Percentiles rank a stretch among this genome's conserved stretches.
Evolutionary conservation across 2,329 filamentous ascomycete species (phyloP).

Genomic region (Aspergillus sojae): DNA sequence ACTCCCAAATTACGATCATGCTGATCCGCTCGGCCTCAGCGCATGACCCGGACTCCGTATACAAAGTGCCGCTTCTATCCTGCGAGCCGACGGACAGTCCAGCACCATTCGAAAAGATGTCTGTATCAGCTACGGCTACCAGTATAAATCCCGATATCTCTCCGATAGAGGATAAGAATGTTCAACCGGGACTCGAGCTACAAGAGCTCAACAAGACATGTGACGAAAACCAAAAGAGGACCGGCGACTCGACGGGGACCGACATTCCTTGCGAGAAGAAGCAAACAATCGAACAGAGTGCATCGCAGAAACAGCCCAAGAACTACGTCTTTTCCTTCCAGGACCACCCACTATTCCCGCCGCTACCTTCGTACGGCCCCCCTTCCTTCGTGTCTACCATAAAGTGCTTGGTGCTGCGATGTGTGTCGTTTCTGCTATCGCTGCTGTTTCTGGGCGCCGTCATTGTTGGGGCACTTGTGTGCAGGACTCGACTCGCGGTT

Average conservation of each 20-base stretch:
- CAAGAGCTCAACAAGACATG: constrained; percentile 5
- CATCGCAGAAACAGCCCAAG: neutral
- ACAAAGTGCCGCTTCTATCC: constrained; percentile 5
- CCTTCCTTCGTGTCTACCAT: constrained; percentile 66
- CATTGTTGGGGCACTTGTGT: constrained; percentile 72
- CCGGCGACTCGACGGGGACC: constrained; percentile 10
- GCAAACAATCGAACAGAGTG: neutral
- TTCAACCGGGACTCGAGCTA: constrained; percentile 7
- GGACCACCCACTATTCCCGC: constrained; percentile 67
- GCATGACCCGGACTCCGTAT: neutral
- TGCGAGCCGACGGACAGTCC: neutral
- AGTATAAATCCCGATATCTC: neutral
- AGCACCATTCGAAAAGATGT: neutral
- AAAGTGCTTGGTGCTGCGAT: constrained; percentile 67
- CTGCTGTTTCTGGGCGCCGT: constrained; percentile 76
- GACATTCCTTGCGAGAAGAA: constrained; percentile 16
- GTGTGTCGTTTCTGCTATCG: constrained; percentile 74
- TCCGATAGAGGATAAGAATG: neutral
- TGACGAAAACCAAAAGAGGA: constrained; percentile 9
- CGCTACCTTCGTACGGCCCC: constrained; percentile 78
- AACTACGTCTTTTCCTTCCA: neutral
- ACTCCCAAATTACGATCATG: neutral
- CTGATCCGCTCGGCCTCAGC: neutral
- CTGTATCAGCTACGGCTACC: too few relatives aligned
- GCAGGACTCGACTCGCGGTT: constrained; percentile 60